Conservation (phyloP, 352 stramenopile species). For the Phytophthora boehmeriae region DNA sequence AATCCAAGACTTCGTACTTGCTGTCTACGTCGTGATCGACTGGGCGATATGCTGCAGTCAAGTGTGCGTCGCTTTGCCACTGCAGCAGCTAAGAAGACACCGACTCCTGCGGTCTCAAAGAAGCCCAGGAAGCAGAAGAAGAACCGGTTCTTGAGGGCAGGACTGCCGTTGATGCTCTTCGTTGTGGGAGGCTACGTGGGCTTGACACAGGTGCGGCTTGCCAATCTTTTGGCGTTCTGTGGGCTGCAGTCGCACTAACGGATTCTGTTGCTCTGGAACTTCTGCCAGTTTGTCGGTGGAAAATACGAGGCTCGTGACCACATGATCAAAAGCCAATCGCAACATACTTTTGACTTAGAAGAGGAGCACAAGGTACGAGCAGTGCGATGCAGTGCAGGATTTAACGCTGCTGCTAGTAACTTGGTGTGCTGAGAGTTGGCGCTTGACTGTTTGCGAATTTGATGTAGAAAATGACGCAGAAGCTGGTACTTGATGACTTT, state of each 20-base stretch:
- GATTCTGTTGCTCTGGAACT: constrained; percentile 7
- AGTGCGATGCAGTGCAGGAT: neutral
- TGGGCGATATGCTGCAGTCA: constrained; percentile 31
- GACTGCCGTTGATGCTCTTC: constrained; percentile 82
- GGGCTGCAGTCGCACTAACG: constrained; percentile 3
- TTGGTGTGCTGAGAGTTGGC: neutral
- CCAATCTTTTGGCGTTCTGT: neutral
- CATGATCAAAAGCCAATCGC: constrained; percentile 83
- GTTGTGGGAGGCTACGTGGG: constrained; percentile 78
- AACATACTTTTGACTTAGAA: constrained; percentile 81
- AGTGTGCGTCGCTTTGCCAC: constrained; percentile 28
- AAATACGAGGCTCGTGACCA: constrained; percentile 86
- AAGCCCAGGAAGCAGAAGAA: constrained; percentile 58
- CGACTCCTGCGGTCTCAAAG: constrained; percentile 11
- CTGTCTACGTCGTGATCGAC: neutral
- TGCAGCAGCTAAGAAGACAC: constrained; percentile 21
- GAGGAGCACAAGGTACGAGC: constrained; percentile 82
- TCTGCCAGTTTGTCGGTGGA: constrained; percentile 71
- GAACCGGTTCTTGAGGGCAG: constrained; percentile 68
- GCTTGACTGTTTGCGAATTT: neutral
- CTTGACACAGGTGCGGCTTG: constrained; percentile 66
- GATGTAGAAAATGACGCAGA: constrained; percentile 85
- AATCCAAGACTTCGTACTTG: neutral
- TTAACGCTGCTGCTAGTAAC: neutral
- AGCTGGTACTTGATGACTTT: constrained; percentile 83